Evolutionary conservation across 73 alveolate genomes (phyloP).

Genomic region (Symbiodinium natans): DNA sequence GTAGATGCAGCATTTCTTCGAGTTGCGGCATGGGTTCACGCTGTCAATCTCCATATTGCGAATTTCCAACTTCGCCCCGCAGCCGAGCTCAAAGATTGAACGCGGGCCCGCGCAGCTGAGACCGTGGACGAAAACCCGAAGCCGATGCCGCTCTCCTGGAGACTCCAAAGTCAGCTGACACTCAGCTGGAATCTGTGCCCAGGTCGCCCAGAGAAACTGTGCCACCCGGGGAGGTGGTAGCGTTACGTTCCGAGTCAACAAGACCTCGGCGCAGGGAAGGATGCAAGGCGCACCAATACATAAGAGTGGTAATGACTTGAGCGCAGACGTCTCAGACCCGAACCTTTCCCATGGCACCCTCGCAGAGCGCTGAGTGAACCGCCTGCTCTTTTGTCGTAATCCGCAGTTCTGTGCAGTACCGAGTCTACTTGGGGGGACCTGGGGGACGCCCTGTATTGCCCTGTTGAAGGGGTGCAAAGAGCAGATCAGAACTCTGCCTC

Average conservation of each 20-base stretch:
- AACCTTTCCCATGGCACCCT: neutral
- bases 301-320: too few species aligned
- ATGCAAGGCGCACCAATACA: too few species aligned
- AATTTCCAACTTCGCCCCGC: constrained; percentile 1
- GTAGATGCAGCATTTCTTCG: neutral
- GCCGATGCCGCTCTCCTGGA: neutral
- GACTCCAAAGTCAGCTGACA: neutral
- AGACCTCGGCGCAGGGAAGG: too few species aligned
- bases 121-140: neutral
- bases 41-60: neutral
- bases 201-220: neutral
- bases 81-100: neutral
- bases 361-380: neutral
- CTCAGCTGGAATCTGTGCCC: constrained; percentile 2
- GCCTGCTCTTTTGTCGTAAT: too few species aligned
- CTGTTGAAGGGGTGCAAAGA: too few species aligned
- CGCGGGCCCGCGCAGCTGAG: neutral
- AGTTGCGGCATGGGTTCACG: neutral
- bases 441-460: too few species aligned
- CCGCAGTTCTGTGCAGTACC: too few species aligned
- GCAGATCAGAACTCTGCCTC: too few species aligned
- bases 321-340: too few species aligned
- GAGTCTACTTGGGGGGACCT: too few species aligned
- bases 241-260: neutral
- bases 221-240: neutral